Base-by-base conservation (phyloP, 768 basidiomycete species). In the Dioszegia aurantiaca region DNA sequence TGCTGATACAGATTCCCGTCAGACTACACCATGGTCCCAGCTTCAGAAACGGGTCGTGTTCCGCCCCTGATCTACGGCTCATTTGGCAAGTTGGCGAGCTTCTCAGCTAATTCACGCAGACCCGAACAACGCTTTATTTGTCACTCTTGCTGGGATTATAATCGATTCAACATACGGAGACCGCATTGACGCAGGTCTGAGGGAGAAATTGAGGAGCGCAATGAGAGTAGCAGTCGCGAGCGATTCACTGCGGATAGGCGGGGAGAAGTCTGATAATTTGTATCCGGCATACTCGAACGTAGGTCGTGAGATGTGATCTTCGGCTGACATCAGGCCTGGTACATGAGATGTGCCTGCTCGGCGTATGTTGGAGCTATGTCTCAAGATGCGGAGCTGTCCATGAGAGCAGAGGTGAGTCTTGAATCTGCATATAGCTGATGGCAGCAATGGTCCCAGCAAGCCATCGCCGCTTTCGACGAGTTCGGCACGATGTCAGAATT, bases 221-320 rank as follows among this genome's bases (percentile, higher is more conserved):
- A 59, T 63, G 52, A 27, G 56, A 27, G 31, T 48, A 9, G 57
- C 58, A 14, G 27, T 46, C 19, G 37, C 17, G 19, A 56, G 62
- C 11, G 54, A 47, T 23, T 40, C 21, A 12, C 23, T 12, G 27
- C 14, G 36, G 28, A 17, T 14, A 21, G 58, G 53, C 19, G 52
- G 47, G 3, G 24, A 17, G 9, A 27, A 37, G 37, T 49, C 24
- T 4, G 62, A 63, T 36, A 49, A 63, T 27, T 31, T 63, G 19
- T 55, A 48, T n/a, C 58, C 58, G 11, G 33, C 21, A 8, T 63
- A 63, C 47, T 45, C 49, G 5, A 63, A 63, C 48, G 62, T 63
- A 31, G 43, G 56, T 51, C 6, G 26, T 8, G 26, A 54, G 14
- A 12, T n/a, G 2, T 11, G 23, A 16, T 24, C 30, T 51, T 53